These are phyloP conservation scores for rapeseed (Brassica napus) DNA, from an alignment of 345 rosid genomes.

Conservation along the genomic window DNA sequence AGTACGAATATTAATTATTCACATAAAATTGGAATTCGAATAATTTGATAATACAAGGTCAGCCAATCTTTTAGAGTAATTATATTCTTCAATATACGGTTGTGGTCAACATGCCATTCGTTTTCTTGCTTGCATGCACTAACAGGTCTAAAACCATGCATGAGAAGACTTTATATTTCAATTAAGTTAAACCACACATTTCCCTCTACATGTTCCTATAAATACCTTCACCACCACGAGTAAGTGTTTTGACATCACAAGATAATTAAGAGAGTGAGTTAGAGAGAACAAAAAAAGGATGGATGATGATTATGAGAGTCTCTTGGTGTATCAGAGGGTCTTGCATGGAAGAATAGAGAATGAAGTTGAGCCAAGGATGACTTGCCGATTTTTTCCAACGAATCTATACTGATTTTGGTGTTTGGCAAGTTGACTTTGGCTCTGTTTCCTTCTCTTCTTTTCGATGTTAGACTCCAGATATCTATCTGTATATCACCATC, in stretches of 20 bases:
- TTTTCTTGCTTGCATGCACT: constrained; percentile 26
- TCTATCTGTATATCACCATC: not conserved
- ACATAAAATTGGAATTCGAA: constrained; percentile 16
- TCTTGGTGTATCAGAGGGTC: constrained; percentile 10
- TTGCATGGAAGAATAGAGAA: constrained; percentile 39
- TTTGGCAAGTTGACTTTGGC: constrained; percentile 41
- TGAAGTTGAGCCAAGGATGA: constrained; percentile 44
- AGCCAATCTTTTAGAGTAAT: constrained; percentile 9
- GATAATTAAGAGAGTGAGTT: not conserved
- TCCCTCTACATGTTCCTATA: constrained; percentile 21
- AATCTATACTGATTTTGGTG: constrained; percentile 9
- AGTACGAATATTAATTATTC: constrained; percentile 25
- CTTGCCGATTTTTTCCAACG: constrained; percentile 27
- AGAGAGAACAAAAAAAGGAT: not conserved
- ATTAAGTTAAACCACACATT: constrained; percentile 2
- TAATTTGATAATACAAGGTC: constrained; percentile 29
- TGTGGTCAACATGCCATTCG: constrained; percentile 31
- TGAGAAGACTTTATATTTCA: not conserved
- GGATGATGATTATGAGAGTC: not conserved
- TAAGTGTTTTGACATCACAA: not conserved
- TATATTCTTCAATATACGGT: constrained; percentile 16
- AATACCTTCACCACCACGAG: constrained; percentile 16
- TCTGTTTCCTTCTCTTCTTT: constrained; percentile 41
- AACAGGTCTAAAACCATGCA: constrained; percentile 14
- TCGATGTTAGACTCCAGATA: constrained; percentile 35